A percentile compares a stretch with the other conserved stretches of the same genome.
phyloP scores from a whole-genome alignment of 192 early-diverging fungal species.

The Gamsiella multidivaricata region DNA sequence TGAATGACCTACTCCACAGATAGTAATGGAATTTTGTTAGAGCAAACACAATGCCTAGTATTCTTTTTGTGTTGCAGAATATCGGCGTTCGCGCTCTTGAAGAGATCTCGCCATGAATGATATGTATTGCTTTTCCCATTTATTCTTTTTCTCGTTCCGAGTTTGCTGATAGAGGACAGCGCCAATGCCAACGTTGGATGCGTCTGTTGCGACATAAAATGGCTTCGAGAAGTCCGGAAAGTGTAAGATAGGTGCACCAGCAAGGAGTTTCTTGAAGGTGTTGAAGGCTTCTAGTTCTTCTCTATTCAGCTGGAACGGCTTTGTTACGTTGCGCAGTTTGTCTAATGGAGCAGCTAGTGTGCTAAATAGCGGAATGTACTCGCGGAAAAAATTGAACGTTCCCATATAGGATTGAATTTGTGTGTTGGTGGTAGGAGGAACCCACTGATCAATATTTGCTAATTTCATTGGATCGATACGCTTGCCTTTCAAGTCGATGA shows the following conservation, averaged over 20 bases:
- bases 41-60: slow-evolving; percentile 37
- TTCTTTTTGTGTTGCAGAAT: slow-evolving; percentile 48
- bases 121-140: slow-evolving; percentile 18
- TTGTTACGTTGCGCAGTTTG: slow-evolving; percentile 14
- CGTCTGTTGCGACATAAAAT: slow-evolving; percentile 54
- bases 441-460: slow-evolving; percentile 32
- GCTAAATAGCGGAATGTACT: slow-evolving; percentile 19
- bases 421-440: slow-evolving; percentile 16
- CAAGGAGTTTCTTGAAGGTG: not conserved
- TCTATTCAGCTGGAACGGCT: not conserved
- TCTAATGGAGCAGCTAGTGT: slow-evolving; percentile 26
- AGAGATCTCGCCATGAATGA: slow-evolving; percentile 40
- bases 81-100: slow-evolving; percentile 25
- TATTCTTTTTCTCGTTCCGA: not conserved
- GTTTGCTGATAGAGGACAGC: slow-evolving; percentile 41
- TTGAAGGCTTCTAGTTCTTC: slow-evolving; percentile 7
- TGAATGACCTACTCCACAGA: slow-evolving; percentile 46
- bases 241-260: slow-evolving; percentile 14
- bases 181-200: slow-evolving; percentile 55
- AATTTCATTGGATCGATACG: slow-evolving; percentile 33
- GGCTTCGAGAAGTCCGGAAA: slow-evolving; percentile 23
- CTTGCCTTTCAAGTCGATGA: slow-evolving; percentile 19
- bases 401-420: slow-evolving; percentile 29
- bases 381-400: slow-evolving; percentile 32
- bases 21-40: slow-evolving; percentile 51